phyloP scores from a whole-genome alignment of 2,329 filamentous ascomycete species.

The Neofusicoccum cordaticola region DNA sequence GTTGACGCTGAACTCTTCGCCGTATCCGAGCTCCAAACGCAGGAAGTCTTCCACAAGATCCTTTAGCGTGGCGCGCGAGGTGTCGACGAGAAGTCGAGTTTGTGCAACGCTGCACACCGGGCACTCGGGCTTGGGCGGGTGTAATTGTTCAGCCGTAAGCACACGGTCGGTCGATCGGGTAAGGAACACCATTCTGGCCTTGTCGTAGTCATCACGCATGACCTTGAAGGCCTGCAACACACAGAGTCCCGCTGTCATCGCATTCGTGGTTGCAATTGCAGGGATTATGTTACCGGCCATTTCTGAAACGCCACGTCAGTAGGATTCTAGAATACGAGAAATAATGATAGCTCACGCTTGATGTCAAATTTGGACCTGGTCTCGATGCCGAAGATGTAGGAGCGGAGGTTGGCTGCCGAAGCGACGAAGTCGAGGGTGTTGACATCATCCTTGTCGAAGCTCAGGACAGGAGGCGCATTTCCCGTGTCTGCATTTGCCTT shows the following conservation, averaged over 20 bases:
- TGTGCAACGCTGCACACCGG: constrained; percentile 77
- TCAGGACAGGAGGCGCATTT: constrained; percentile 59
- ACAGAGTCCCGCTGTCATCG: constrained; percentile 89
- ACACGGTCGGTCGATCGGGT: constrained; percentile 64
- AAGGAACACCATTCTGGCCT: constrained; percentile 82
- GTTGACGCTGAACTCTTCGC: constrained; percentile 75
- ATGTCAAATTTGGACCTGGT: constrained; percentile 90
- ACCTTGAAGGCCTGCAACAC: constrained; percentile 93
- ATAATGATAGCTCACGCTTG: constrained; percentile 56
- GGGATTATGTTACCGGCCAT: constrained; percentile 99
- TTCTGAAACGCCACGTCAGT: constrained; percentile 47
- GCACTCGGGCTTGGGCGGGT: constrained; percentile 74
- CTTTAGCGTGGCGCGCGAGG: constrained; percentile 68
- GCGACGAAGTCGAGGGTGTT: constrained; percentile 95
- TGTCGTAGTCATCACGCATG: constrained; percentile 66
- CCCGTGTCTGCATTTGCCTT: constrained; percentile 54
- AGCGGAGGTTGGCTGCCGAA: constrained; percentile 84
- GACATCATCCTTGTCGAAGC: constrained; percentile 94
- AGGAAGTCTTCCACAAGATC: constrained; percentile 77
- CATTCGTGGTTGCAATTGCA: constrained; percentile 96
- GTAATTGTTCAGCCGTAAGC: constrained; percentile 55
- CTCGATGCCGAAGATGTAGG: constrained; percentile 84
- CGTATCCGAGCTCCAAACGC: constrained; percentile 68
- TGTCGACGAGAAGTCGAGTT: constrained; percentile 64
- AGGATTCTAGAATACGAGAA: background rate